Evolutionary conservation across 2,329 filamentous ascomycete genomes (phyloP), one percentile per base, ranked within the genome.

Genomic region (Metarhizium sp.): DNA sequence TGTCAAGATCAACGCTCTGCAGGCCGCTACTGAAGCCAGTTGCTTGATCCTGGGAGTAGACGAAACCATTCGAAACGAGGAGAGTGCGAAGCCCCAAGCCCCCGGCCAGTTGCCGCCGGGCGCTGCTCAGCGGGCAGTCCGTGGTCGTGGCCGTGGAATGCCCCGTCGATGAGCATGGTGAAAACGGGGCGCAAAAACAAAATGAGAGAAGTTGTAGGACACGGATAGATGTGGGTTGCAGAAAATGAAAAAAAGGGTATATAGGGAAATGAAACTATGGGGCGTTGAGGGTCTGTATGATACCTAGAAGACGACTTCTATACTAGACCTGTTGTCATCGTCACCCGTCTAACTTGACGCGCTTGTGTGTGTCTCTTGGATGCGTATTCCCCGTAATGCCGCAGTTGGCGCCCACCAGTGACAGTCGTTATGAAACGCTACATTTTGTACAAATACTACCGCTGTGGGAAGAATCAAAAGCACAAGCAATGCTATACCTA

Each of bases 31-130:
- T 36, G 94, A 99, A 75, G 94, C 94, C 25, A 88, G 88, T 63
- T 99, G 94, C 76, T 75, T 99, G 76, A 97, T 99, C 63, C 76
- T 99, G 66, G 88, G 90, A 64, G 94, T 99, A 55, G 94, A 99
- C 69, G 94, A 99, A 83, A 99, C 94, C 38, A 97, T 99, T 74
- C 91, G 86, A 74, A 99, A 99, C 74, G 90, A 99, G 77, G 92
- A 97, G 77, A 95, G 90, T 66, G 81, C 86, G 64, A 78, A 84
- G 71, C 88, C 92, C 29, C 89, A 95, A 72, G 90, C 84, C 8
- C 92, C 92, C 0, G 81, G 84, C 55, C 80, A 88, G 71, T 81
- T 92, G 62, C 88, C 88, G 4, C 86, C 86, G 1, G 88, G 88
- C 62, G 92, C 92, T 25, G 92, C 92, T 11, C 92, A 97, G 77